Evolutionary conservation across 2,329 filamentous ascomycete genomes (phyloP), one percentile per base, ranked within the genome.

Genomic region (Ceratocystiopsis sp.): DNA sequence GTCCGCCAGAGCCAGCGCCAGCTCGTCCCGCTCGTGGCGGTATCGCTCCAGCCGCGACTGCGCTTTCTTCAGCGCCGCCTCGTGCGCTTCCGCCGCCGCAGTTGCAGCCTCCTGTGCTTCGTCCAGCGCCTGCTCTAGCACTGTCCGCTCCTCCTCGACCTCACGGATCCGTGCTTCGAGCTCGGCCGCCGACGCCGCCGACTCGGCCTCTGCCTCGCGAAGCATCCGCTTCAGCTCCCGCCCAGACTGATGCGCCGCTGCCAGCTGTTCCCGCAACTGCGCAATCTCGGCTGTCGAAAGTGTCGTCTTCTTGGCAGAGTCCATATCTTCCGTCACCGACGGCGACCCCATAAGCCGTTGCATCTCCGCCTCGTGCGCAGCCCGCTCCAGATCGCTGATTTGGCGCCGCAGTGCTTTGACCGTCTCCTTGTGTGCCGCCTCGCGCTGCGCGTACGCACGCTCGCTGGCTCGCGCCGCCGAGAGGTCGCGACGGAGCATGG

Each of bases 391-490:
- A 34, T 82, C 74, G 2, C 69, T 64, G 40, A 84, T 69, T 45
- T 78, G 71, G 40, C 70, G 68, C 56, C 80, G 81, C 45, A 82
- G 69, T 17, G 65, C 63, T 46, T 78, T 77, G 46, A 80, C 65
- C 2, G 65, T 61, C 29, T 79, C 71, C 50, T 76, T 80, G 50
- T 80, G 73, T 8, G 70, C 59, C 11, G 68, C 62, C 53, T 84
- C 80, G n/a, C 75, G 73, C 51, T 81, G 73, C 29, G 79, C 59
- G 42, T 76, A 68, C 16, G 75, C 69, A 15, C 72, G 68, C 50
- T 84, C 80, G 50, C 75, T 79, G 53, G 75, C 69, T n/a, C 78
- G 70, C 5, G 78, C 71, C 32, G 69, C 68, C 2, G 73, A 67
- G 8, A 85, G 63, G 52, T 79, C 77, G 37, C 71, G 71, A 19